Evolutionary conservation across 2,329 filamentous ascomycete species (phyloP), one percentile per base, ranked within the genome.

Genomic region (Macroventuria anomochaeta): DNA sequence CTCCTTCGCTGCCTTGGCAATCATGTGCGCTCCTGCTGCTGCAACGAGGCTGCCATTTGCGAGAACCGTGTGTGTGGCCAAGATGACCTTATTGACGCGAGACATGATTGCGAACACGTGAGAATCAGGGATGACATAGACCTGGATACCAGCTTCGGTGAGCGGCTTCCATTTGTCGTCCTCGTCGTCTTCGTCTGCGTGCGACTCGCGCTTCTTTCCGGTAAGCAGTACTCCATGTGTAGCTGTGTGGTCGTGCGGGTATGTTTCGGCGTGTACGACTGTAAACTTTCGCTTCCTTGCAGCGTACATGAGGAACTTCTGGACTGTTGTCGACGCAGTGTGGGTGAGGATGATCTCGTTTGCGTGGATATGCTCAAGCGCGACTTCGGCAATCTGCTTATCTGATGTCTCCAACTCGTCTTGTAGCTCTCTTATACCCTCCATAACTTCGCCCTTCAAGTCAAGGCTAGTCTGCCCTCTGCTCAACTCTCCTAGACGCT

Each of bases 71-170:
- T 93, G 89, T 5, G 93, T 93, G 11, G 90, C 88, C 6, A 99
- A 81, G 41, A 99, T 90, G 57, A 99, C 93, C 78, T 97, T 97
- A 81, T 93, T 96, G 65, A 97, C 91, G 55, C 89, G 87, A 7
- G 93, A 90, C 90, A 99, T 97, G 67, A 97, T 90, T 1, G 93
- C 92, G 78, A 93, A 96, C 47, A 96, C 84, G 8, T 91, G 90
- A 7, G 87, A 88, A 74, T 96, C 93, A 36, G 91, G 87, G 49
- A 97, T 87, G 55, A 90, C 84, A 63, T 97, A 89, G 34, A 96
- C 89, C 1, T 86, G 88, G 49, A 96, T 89, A 21, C 93, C 93
- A 29, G 88, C 85, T 1, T 87, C 84, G 4, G 85, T 86, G 55
- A 97, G 82, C 40, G 91, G 87, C 75, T 95, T 96, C 85, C 75